Percentiles rank a stretch among this genome's conserved stretches.
These are phyloP conservation scores for Aphanomyces euteiches DNA, from an alignment of 352 stramenopile species.

Conservation along the genomic window DNA sequence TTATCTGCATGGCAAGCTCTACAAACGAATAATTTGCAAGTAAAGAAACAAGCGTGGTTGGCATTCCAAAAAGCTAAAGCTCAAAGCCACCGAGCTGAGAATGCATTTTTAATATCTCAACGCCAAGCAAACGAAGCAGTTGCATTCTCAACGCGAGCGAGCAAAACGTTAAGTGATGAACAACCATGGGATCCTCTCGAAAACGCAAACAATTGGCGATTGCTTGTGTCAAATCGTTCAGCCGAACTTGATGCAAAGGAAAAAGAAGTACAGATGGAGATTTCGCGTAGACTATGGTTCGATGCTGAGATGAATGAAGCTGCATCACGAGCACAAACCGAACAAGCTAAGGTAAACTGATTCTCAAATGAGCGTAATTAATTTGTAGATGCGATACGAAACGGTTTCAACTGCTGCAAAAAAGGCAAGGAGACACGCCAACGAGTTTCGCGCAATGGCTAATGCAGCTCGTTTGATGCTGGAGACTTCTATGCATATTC, in stretches of 20 bases:
- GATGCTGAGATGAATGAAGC: slow-evolving; percentile 59
- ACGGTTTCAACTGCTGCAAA: slow-evolving; percentile 37
- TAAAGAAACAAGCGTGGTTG: slow-evolving; percentile 22
- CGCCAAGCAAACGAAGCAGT: slow-evolving; percentile 7
- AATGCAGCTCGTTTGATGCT: slow-evolving; percentile 21
- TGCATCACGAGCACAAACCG: slow-evolving; percentile 39
- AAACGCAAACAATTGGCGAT: slow-evolving; percentile 74
- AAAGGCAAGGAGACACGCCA: slow-evolving; percentile 31
- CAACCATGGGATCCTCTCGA: slow-evolving; percentile 66
- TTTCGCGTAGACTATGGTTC: slow-evolving; percentile 52
- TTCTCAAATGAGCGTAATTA: slow-evolving; percentile 34
- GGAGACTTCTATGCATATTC: neutral
- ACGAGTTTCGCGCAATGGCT: slow-evolving; percentile 31
- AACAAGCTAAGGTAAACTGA: slow-evolving; percentile 38
- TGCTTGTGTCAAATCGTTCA: slow-evolving; percentile 60
- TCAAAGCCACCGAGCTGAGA: neutral
- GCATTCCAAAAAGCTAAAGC: slow-evolving; percentile 17
- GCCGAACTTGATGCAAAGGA: slow-evolving; percentile 43
- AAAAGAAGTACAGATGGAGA: slow-evolving; percentile 40
- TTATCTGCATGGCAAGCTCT: slow-evolving; percentile 15
- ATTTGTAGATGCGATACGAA: slow-evolving; percentile 35
- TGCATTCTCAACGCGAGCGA: slow-evolving; percentile 15
- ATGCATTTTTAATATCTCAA: neutral
- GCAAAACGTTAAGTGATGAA: slow-evolving; percentile 9
- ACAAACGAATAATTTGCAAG: slow-evolving; percentile 27